These are phyloP conservation scores for Cryptococcus depauperatus DNA, from an alignment of 1,284 basidiomycete species.

Conservation along the genomic window DNA sequence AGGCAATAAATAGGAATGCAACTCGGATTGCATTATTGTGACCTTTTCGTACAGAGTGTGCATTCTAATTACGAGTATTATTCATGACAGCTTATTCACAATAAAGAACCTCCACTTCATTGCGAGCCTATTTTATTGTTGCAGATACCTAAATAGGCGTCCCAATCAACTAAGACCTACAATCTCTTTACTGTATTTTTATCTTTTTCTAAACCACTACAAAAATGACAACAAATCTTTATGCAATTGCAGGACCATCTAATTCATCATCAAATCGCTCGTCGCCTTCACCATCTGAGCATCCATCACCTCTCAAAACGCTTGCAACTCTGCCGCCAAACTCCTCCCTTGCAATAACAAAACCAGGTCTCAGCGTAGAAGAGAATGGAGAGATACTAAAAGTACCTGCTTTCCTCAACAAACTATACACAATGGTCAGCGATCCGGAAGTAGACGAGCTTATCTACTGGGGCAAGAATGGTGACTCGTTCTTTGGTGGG, in stretches of 20 bases:
- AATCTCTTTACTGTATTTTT: too few relatives aligned
- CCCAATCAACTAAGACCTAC: too few relatives aligned
- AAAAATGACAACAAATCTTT: slow-evolving; percentile 36
- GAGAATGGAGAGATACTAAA: slow-evolving; percentile 42
- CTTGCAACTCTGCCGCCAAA: slow-evolving; percentile 8
- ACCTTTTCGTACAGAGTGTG: too few relatives aligned
- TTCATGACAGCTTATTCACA: too few relatives aligned
- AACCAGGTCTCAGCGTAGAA: slow-evolving; percentile 36
- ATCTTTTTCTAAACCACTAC: background rate
- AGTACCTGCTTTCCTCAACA: slow-evolving; percentile 82
- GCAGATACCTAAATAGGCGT: too few relatives aligned
- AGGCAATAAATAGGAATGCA: too few relatives aligned
- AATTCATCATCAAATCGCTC: slow-evolving; percentile 18
- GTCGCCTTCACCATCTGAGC: slow-evolving; percentile 8
- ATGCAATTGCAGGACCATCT: slow-evolving; percentile 36
- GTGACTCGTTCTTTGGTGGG: slow-evolving; percentile 82
- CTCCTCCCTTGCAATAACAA: slow-evolving; percentile 16
- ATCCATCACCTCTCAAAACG: slow-evolving; percentile 11
- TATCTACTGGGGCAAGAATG: slow-evolving; percentile 81
- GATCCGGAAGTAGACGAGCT: slow-evolving; percentile 71
- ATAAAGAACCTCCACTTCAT: too few relatives aligned
- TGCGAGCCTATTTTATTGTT: too few relatives aligned
- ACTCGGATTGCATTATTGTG: too few relatives aligned
- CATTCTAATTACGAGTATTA: too few relatives aligned
- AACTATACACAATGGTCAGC: slow-evolving; percentile 87